A percentile compares a stretch with the other conserved stretches of the same genome.
These are phyloP conservation scores for Xerocomus nothofagi DNA, from an alignment of 1,284 basidiomycete species.

Conservation along the genomic window DNA sequence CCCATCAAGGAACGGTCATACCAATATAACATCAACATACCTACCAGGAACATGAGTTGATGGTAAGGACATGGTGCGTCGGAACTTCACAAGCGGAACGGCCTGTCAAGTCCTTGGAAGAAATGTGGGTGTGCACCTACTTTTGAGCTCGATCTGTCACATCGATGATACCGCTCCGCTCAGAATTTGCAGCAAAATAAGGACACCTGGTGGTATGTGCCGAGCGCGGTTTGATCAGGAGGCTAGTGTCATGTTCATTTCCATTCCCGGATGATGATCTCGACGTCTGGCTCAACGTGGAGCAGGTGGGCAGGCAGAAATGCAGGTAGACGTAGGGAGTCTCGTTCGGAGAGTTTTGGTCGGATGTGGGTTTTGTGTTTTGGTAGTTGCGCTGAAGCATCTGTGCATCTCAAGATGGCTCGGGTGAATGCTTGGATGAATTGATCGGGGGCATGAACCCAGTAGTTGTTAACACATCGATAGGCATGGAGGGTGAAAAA, in stretches of 20 bases:
- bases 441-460: constrained; percentile 29
- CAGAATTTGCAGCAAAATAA: constrained; percentile 48
- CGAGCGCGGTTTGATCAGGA: constrained; percentile 33
- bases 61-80: neutral
- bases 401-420: constrained; percentile 39
- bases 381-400: constrained; percentile 33
- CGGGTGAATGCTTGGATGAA: constrained; percentile 15
- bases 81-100: constrained; percentile 28
- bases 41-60: constrained; percentile 10
- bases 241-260: constrained; percentile 20
- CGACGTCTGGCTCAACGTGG: constrained; percentile 28
- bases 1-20: neutral
- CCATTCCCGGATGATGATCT: constrained; percentile 26
- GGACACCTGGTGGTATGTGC: constrained; percentile 39
- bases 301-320: constrained; percentile 4
- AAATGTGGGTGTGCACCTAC: constrained; percentile 41
- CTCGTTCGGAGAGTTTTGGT: constrained; percentile 26
- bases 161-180: constrained; percentile 40
- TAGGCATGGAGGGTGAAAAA: constrained; percentile 35
- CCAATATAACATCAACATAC: constrained; percentile 22
- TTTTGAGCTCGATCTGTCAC: constrained; percentile 41
- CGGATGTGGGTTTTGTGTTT: constrained; percentile 18
- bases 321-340: constrained; percentile 27
- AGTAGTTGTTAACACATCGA: constrained; percentile 31
- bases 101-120: constrained; percentile 34